These are phyloP conservation scores for Emergomyces orientalis DNA, from an alignment of 2,329 filamentous ascomycete species.

Conservation along the genomic window DNA sequence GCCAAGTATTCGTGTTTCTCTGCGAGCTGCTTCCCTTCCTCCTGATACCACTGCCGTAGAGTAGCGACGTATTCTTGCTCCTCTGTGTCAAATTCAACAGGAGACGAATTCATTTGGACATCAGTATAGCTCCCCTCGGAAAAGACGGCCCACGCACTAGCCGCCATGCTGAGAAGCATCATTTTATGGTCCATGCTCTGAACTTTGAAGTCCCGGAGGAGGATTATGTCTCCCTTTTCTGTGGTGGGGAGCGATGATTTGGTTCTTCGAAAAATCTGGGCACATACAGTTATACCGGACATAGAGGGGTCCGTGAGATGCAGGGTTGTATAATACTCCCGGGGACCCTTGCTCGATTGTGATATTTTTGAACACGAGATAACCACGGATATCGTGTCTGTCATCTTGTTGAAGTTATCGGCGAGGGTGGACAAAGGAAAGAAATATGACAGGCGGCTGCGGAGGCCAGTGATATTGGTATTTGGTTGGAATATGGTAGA, in stretches of 20 bases:
- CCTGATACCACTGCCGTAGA: conserved; percentile 35
- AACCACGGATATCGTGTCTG: conserved; percentile 38
- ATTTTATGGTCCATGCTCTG: conserved; percentile 32
- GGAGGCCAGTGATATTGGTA: conserved; percentile 28
- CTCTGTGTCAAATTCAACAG: conserved; percentile 32
- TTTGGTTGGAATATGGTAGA: conserved; percentile 13
- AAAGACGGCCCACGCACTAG: conserved; percentile 42
- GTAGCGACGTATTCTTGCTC: conserved; percentile 30
- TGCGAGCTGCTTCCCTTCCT: conserved; percentile 28
- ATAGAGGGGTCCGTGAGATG: conserved; percentile 39
- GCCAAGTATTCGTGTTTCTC: conserved; percentile 21
- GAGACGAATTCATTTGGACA: conserved; percentile 28
- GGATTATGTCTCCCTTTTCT: conserved; percentile 33
- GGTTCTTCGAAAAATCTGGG: conserved; percentile 35
- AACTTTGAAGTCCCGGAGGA: conserved; percentile 41
- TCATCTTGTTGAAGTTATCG: conserved; percentile 32
- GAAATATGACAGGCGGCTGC: conserved; percentile 37
- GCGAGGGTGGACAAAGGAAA: conserved; percentile 35
- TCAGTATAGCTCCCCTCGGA: conserved; percentile 18
- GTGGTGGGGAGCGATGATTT: conserved; percentile 32
- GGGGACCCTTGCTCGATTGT: conserved; percentile 30
- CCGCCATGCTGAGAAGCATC: conserved; percentile 33
- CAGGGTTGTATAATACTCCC: conserved; percentile 34
- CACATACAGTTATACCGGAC: conserved; percentile 30
- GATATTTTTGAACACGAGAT: conserved; percentile 24